Conservation (phyloP, 495 filamentous ascomycete genomes). For the Penicillium paradoxum region DNA sequence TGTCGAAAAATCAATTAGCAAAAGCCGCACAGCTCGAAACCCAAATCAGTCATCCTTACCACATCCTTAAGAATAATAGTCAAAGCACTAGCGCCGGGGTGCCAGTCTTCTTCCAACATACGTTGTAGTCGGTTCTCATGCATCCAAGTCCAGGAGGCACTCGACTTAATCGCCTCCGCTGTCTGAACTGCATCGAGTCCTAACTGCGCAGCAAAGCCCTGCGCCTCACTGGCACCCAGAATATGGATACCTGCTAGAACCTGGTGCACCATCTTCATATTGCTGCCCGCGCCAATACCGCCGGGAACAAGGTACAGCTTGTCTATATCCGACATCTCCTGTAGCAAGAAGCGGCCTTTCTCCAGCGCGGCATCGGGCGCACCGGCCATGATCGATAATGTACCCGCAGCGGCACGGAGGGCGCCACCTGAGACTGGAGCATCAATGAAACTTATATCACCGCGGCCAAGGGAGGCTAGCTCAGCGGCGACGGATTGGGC, state of each 20-base stretch:
- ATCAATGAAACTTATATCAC: slow-evolving; percentile 67
- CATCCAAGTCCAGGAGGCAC: slow-evolving; percentile 73
- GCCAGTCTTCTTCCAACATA: slow-evolving; percentile 64
- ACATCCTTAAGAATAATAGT: slow-evolving; percentile 79
- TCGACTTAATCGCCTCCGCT: slow-evolving; percentile 51
- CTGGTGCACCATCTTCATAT: slow-evolving; percentile 86
- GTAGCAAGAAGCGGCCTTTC: slow-evolving; percentile 55
- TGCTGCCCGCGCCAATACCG: slow-evolving; percentile 72
- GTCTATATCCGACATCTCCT: slow-evolving; percentile 52
- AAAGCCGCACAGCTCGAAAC: neutral
- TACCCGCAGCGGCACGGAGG: slow-evolving; percentile 66
- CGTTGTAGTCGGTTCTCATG: slow-evolving; percentile 69
- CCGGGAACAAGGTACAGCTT: slow-evolving; percentile 72
- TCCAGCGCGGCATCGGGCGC: slow-evolving; percentile 51
- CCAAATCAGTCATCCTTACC: slow-evolving; percentile 22
- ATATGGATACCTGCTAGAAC: slow-evolving; percentile 76
- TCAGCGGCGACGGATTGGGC: slow-evolving; percentile 54
- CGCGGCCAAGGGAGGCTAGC: slow-evolving; percentile 48
- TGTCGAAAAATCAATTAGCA: slow-evolving; percentile 14
- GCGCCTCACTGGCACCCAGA: slow-evolving; percentile 63
- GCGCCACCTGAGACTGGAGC: slow-evolving; percentile 76
- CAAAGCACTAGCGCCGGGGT: slow-evolving; percentile 60
- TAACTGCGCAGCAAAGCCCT: slow-evolving; percentile 65
- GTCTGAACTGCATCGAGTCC: slow-evolving; percentile 58
- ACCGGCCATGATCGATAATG: slow-evolving; percentile 78